Conservation (phyloP, 257 asterid species). For the Salvia rosmarinus region DNA sequence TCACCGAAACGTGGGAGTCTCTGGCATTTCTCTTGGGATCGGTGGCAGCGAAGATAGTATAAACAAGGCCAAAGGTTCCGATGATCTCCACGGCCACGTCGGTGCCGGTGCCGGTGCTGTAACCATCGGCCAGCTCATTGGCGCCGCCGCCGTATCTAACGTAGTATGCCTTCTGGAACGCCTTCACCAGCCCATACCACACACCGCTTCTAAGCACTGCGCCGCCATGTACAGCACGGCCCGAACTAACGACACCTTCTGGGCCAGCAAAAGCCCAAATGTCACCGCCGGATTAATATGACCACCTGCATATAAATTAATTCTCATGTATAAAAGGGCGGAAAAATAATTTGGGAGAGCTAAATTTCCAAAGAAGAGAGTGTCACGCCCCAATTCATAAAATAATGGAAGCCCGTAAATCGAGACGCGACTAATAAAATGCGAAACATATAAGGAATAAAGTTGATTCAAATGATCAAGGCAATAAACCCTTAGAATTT, state of each 20-base stretch:
- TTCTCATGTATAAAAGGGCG: too few relatives aligned
- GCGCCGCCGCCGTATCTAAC: neutral
- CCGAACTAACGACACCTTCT: conserved; percentile 52
- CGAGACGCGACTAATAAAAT: too few relatives aligned
- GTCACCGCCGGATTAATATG: conserved; percentile 7
- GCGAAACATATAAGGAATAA: too few relatives aligned
- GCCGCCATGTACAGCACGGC: conserved; percentile 54
- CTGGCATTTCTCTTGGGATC: conserved; percentile 13
- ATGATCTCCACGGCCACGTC: conserved; percentile 14
- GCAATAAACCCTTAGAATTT: too few relatives aligned
- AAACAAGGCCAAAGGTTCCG: conserved; percentile 7
- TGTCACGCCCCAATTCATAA: too few relatives aligned
- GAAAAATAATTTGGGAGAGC: too few relatives aligned
- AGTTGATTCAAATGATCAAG: too few relatives aligned
- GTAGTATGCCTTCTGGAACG: neutral
- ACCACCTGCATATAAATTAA: neutral
- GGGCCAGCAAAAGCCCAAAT: conserved; percentile 41
- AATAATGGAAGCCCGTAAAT: too few relatives aligned
- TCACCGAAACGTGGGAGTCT: conserved; percentile 16
- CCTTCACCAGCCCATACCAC: conserved; percentile 4
- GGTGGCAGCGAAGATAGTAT: conserved; percentile 13
- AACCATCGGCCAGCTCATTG: neutral
- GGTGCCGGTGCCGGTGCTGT: conserved; percentile 4
- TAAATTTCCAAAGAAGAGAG: too few relatives aligned
- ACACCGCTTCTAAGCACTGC: conserved; percentile 29